A percentile compares a stretch with the other conserved stretches of the same genome.
phyloP scores from a whole-genome alignment of 164 flowering plant genomes.

The Hamamelis virginiana region DNA sequence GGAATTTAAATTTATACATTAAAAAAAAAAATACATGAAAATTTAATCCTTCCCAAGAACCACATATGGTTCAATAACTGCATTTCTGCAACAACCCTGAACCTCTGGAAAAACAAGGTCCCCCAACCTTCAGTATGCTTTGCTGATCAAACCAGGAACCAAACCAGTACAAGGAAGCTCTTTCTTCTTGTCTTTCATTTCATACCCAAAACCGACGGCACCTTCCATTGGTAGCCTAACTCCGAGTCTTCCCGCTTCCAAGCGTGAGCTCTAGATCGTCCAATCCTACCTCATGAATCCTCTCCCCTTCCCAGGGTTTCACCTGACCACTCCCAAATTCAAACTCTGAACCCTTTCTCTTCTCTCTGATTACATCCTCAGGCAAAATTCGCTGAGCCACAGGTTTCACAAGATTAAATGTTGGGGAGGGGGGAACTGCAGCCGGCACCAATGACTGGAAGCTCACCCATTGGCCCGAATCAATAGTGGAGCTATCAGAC shows the following conservation, averaged over 20 bases:
- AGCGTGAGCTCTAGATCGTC: conserved; percentile 72
- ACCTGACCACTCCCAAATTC: conserved; percentile 40
- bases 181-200: background rate
- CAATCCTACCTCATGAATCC: conserved; percentile 58
- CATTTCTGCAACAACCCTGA: background rate
- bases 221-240: conserved; percentile 1
- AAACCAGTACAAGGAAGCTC: background rate
- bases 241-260: conserved; percentile 44
- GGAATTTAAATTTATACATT: background rate
- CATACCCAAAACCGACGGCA: background rate
- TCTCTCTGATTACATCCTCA: conserved; percentile 18
- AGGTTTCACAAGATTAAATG: conserved; percentile 53
- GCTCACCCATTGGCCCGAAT: conserved; percentile 56
- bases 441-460: conserved; percentile 34
- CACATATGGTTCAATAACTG: background rate
- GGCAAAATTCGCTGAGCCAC: conserved; percentile 20
- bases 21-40: background rate
- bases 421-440: conserved; percentile 48
- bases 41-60: background rate
- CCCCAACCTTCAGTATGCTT: background rate
- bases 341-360: conserved; percentile 35
- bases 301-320: conserved; percentile 73
- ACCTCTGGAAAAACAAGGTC: background rate
- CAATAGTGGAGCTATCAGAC: conserved; percentile 58
- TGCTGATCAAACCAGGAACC: background rate